Base-by-base conservation (phyloP, 208 protist genomes). In the Leptomonas pyrrhocoris region DNA sequence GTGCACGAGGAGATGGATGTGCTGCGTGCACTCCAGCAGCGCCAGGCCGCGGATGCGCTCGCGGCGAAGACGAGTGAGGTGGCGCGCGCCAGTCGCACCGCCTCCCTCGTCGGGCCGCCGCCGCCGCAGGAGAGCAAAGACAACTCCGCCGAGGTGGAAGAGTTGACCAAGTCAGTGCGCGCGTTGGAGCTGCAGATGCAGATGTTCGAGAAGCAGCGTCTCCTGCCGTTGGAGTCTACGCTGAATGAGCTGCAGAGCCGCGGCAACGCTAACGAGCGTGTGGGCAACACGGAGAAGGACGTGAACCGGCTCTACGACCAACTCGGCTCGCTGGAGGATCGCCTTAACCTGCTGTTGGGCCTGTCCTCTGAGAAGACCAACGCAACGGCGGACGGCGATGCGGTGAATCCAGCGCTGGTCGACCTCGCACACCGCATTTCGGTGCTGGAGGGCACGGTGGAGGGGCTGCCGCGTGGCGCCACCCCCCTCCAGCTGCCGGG, bases 1-100 rank as follows among this genome's bases (percentile, higher is more conserved):
- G 25, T 94, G 31, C 82, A 68, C 28, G 86, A 92, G 34, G 88
- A 94, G 69, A 27, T 94, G 61, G 82, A 89, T 4, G 83, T 90
- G 38, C 30, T 94, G 64, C 80, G 85, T 15, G 60, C 68, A n/a
- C 79, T 92, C 63, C 43, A 90, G 31, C 79, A 86, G 73, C 74
- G 84, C 18, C 86, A 91, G 64, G 73, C 85, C 15, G 69, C 80
- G 1, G 88, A 91, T 27, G 64, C 79, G 30, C 53, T 91, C 0
- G 59, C 79, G 25, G 75, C 81, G 28, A 87, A 86, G 75, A 77
- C 61, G 66, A 73, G 45, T 46, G 72, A 77, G 51, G 64, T 38
- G 23, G 72, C 64, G 4, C 72, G 72, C 27, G 64, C 45, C 3
- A 77, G 72, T 42, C 72, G 72, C 49, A 72, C 38, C 15, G 38